phyloP scores from a whole-genome alignment of 2,329 filamentous ascomycete species.

The Claviceps paspali region DNA sequence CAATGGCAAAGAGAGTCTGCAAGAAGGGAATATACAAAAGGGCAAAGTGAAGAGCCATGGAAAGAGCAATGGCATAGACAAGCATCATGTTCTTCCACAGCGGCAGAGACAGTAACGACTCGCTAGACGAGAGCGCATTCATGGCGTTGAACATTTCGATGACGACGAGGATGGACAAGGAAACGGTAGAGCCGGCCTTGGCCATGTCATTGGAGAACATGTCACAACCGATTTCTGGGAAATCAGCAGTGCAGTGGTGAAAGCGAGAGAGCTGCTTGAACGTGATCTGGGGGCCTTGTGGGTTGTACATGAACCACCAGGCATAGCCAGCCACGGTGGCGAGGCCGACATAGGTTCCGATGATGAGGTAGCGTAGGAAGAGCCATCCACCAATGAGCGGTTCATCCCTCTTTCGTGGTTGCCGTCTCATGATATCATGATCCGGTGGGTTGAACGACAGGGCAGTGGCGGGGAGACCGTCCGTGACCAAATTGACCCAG shows the following conservation, averaged over 20 bases:
- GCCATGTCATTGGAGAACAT: conserved; percentile 83
- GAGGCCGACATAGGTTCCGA: conserved; percentile 85
- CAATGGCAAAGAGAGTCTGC: conserved; percentile 77
- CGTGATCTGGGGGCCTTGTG: conserved; percentile 74
- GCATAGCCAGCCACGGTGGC: conserved; percentile 94
- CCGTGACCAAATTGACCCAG: conserved; percentile 97
- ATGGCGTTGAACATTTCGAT: conserved; percentile 99
- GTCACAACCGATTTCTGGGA: conserved; percentile 76
- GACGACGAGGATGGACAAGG: conserved; percentile 79
- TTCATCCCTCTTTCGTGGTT: conserved; percentile 84
- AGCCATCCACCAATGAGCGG: conserved; percentile 87
- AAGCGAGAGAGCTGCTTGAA: conserved; percentile 86
- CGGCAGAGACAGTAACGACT: conserved; percentile 82
- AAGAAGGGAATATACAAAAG: conserved; percentile 85
- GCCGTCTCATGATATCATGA: conserved; percentile 90
- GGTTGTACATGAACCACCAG: conserved; percentile 99
- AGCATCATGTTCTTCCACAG: conserved; percentile 99
- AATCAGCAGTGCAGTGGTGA: conserved; percentile 77
- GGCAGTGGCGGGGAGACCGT: conserved; percentile 89
- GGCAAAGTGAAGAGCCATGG: conserved; percentile 89
- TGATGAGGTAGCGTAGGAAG: conserved; percentile 93
- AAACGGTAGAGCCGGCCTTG: conserved; percentile 84
- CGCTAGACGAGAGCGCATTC: conserved; percentile 91
- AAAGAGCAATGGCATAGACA: conserved; percentile 82
- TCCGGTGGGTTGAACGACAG: conserved; percentile 98